Evolutionary conservation across 2,329 filamentous ascomycete species (phyloP).

Genomic region (Monilinia vaccinii-corymbosi): DNA sequence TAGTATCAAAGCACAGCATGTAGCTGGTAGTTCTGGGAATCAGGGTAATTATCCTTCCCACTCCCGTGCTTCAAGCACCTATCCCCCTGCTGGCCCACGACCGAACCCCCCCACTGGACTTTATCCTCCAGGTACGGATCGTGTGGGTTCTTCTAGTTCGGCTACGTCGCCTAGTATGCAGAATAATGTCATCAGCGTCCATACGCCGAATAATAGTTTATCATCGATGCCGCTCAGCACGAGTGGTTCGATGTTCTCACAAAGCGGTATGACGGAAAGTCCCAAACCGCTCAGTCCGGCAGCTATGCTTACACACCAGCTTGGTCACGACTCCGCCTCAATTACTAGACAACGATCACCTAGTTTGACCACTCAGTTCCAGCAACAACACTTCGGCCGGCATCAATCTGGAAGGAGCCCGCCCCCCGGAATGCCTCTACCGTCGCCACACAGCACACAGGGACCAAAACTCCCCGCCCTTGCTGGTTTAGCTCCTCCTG

Average conservation of each 20-base stretch:
- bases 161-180: conserved; percentile 43
- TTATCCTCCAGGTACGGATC: conserved; percentile 53
- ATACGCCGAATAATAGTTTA: conserved; percentile 42
- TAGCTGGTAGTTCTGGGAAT: conserved; percentile 37
- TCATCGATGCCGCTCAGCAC: conserved; percentile 40
- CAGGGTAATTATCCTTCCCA: conserved; percentile 40
- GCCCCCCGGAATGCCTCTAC: conserved; percentile 26
- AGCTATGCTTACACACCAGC: conserved; percentile 39
- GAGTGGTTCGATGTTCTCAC: conserved; percentile 51
- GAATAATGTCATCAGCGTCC: conserved; percentile 30
- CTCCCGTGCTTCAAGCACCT: conserved; percentile 63
- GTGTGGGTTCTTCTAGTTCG: conserved; percentile 40
- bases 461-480: conserved; percentile 28
- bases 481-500: conserved; percentile 28
- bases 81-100: conserved; percentile 57
- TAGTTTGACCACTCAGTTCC: conserved; percentile 55
- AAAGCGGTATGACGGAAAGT: conserved; percentile 71
- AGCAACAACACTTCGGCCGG: conserved; percentile 54
- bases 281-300: conserved; percentile 71
- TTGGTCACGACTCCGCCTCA: conserved; percentile 44
- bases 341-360: conserved; percentile 52
- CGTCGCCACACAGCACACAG: conserved; percentile 25
- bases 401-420: conserved; percentile 48
- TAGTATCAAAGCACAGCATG: conserved; percentile 64
- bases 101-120: conserved; percentile 41